Evolutionary conservation across 768 basidiomycete species (phyloP), one percentile per base, ranked within the genome.

Genomic region (Goffeauzyma gilvescens): DNA sequence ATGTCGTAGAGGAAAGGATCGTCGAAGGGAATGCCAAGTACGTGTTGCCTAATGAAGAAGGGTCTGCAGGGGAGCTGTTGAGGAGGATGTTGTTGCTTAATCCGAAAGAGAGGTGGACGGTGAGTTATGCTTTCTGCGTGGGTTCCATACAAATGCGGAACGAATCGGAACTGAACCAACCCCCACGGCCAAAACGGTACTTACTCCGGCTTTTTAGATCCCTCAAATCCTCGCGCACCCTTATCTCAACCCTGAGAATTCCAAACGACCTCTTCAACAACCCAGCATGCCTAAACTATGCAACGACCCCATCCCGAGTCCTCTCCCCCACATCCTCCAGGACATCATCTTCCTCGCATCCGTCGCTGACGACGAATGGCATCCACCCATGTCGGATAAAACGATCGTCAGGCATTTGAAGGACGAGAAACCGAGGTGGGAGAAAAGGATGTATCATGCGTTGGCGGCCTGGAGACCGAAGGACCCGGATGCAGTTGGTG

Each of bases 151-250:
- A n/a, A n/a, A n/a, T n/a, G n/a, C n/a, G n/a, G n/a, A n/a, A n/a
- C n/a, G n/a, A n/a, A n/a, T n/a, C n/a, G n/a, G n/a, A n/a, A n/a
- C n/a, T n/a, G n/a, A n/a, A n/a, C n/a, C n/a, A n/a, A n/a, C n/a
- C n/a, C n/a, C n/a, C n/a, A n/a, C n/a, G n/a, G n/a, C n/a, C n/a
- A n/a, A n/a, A n/a, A n/a, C n/a, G n/a, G n/a, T n/a, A n/a, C n/a
- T n/a, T n/a, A n/a, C n/a, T n/a, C n/a, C n/a, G n/a, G n/a, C n/a
- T n/a, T n/a, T n/a, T n/a, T n/a, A 60, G 61, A 56, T 63, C 20
- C 50, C 44, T 6, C n/a, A 53, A 20, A 44, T 60, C 17, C 56
- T 63, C 28, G 20, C 22, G 8, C 57, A 63, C 41, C 59, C 59
- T 6, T 59, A 33, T 31, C 46, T 62, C 18, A 26, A 35, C 33